phyloP scores from a whole-genome alignment of 306 rosid genomes.

The Acacia melanoxylon region DNA sequence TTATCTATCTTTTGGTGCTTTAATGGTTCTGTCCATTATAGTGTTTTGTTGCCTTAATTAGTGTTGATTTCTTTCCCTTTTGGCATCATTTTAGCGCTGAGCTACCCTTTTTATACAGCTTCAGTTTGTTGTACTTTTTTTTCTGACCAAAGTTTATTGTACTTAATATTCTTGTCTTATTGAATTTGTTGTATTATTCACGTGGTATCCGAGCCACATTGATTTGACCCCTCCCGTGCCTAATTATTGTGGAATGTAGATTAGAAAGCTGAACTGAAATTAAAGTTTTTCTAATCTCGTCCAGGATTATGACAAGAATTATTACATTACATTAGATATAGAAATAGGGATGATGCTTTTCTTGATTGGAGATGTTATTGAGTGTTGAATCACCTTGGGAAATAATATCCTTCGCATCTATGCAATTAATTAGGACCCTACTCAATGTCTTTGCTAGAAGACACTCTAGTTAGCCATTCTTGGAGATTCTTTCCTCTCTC shows the following conservation, averaged over 20 bases:
- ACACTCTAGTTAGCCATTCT: neutral
- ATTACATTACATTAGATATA: neutral
- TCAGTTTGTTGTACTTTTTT: neutral
- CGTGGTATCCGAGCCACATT: neutral
- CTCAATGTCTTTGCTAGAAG: neutral
- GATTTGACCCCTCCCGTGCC: neutral
- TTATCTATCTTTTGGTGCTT: neutral
- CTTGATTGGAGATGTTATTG: neutral
- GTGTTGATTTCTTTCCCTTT: neutral
- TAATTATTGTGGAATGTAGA: neutral
- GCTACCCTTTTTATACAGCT: neutral
- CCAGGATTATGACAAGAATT: neutral
- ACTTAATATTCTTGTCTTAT: neutral
- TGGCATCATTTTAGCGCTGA: neutral
- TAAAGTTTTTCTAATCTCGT: neutral
- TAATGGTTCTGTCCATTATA: neutral
- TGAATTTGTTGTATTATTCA: neutral
- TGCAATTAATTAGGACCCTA: neutral
- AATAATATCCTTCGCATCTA: neutral
- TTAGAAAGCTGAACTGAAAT: neutral
- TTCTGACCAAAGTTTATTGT: neutral
- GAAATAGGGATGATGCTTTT: neutral
- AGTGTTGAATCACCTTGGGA: neutral
- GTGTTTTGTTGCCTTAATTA: neutral
- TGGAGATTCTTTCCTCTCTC: neutral